A percentile compares a stretch with the other conserved stretches of the same genome.
phyloP scores from a whole-genome alignment of 2,329 filamentous ascomycete species.

The Esteya vermicola region DNA sequence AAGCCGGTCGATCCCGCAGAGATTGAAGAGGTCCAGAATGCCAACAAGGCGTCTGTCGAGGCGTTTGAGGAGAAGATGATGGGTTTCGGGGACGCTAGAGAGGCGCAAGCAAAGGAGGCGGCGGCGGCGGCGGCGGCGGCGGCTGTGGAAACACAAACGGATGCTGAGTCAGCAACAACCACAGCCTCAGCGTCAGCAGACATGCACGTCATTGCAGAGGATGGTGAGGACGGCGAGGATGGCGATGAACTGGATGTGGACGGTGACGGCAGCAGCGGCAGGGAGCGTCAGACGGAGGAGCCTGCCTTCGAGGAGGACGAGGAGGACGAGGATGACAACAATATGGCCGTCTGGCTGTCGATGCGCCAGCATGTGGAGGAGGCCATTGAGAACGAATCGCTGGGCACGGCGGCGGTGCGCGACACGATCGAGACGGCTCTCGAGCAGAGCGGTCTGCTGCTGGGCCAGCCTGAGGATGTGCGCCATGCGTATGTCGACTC shows the following conservation, averaged over 20 bases:
- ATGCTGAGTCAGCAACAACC: not conserved
- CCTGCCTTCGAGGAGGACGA: conserved; percentile 14
- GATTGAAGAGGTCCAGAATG: conserved; percentile 59
- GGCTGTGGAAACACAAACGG: not conserved
- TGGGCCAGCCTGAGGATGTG: conserved; percentile 28
- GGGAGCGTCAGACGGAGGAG: too few species aligned
- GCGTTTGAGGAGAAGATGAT: conserved; percentile 53
- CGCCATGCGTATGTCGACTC: conserved; percentile 33
- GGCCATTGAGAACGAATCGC: conserved; percentile 41
- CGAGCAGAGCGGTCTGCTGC: conserved; percentile 37
- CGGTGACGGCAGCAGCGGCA: conserved; percentile 10
- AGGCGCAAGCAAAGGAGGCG: conserved; percentile 7
- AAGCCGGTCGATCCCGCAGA: conserved; percentile 65
- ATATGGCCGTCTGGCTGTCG: conserved; percentile 32
- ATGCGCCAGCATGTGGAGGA: conserved; percentile 41
- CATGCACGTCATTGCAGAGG: conserved; percentile 14
- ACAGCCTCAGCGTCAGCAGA: conserved; percentile 6
- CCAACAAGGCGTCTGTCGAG: conserved; percentile 48
- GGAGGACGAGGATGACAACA: conserved; percentile 12
- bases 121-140: not conserved
- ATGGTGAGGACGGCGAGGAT: conserved; percentile 11
- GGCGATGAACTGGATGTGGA: conserved; percentile 11
- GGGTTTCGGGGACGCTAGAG: conserved; percentile 25
- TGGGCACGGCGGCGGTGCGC: conserved; percentile 34
- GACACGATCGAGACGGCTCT: conserved; percentile 41